phyloP scores from a whole-genome alignment of 129 eudicot genomes.

The Flaveria brownii region DNA sequence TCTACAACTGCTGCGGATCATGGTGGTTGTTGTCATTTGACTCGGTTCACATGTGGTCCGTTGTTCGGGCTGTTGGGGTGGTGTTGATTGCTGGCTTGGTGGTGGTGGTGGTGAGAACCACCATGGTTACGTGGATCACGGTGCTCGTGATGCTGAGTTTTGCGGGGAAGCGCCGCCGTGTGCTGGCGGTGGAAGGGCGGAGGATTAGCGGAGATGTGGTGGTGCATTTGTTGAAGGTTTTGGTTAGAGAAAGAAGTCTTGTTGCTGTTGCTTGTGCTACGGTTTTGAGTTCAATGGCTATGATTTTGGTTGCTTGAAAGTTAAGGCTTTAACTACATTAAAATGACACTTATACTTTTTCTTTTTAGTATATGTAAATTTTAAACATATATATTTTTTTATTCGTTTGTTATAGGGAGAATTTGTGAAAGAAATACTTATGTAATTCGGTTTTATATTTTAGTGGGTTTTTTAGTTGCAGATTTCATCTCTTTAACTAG shows the following conservation, averaged over 20 bases:
- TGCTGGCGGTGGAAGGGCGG: conserved; percentile 63
- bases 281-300: conserved; percentile 53
- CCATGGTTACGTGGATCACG: conserved; percentile 70
- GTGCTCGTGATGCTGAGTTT: conserved; percentile 68
- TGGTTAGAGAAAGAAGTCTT: conserved; percentile 47
- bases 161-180: conserved; percentile 68
- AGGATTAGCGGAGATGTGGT: conserved; percentile 71
- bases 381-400: not conserved
- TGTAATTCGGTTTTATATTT: not conserved
- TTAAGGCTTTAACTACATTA: conserved; percentile 7
- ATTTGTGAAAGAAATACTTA: not conserved
- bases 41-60: conserved; percentile 10
- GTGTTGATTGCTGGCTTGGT: conserved; percentile 31
- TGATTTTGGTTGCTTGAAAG: conserved; percentile 50
- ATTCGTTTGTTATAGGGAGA: not conserved
- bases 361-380: conserved; percentile 12
- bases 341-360: not conserved
- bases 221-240: conserved; percentile 53
- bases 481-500: not conserved
- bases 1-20: conserved; percentile 11
- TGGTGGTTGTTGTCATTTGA: conserved; percentile 20
- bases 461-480: not conserved
- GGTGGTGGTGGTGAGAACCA: conserved; percentile 54
- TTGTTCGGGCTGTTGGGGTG: conserved; percentile 13
- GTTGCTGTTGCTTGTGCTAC: conserved; percentile 65